Percentiles rank a stretch among this genome's conserved stretches.
These are phyloP conservation scores for Leccinum subgranulosum DNA, from an alignment of 768 basidiomycete genomes.

Conservation along the genomic window DNA sequence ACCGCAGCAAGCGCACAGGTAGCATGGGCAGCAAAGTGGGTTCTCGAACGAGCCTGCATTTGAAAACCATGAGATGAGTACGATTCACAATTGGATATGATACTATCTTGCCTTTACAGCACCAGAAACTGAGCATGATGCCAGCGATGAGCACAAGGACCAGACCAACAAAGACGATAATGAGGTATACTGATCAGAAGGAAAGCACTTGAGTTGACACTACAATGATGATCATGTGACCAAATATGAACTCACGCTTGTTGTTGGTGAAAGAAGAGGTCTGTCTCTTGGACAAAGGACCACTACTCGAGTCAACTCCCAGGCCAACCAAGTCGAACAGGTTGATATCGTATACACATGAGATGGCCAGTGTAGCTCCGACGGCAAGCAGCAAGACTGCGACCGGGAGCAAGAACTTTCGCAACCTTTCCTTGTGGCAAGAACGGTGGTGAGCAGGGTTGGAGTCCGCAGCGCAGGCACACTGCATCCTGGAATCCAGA, in stretches of 20 bases:
- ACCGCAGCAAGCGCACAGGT: slow-evolving; percentile 70
- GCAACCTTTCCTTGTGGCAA: slow-evolving; percentile 32
- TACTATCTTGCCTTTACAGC: slow-evolving; percentile 47
- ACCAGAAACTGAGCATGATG: slow-evolving; percentile 63
- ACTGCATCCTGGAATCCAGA: slow-evolving; percentile 15
- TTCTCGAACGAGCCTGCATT: slow-evolving; percentile 53
- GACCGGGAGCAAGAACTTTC: slow-evolving; percentile 35
- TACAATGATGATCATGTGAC: background rate
- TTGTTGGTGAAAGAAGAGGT: slow-evolving; percentile 33
- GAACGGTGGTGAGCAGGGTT: slow-evolving; percentile 25
- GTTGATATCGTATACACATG: slow-evolving; percentile 29
- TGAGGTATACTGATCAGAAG: slow-evolving; percentile 49
- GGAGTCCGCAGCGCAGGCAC: slow-evolving; percentile 19
- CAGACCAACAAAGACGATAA: slow-evolving; percentile 63
- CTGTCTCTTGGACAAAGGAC: slow-evolving; percentile 27
- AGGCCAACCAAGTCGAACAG: slow-evolving; percentile 20
- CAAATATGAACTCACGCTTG: slow-evolving; percentile 37
- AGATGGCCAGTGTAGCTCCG: slow-evolving; percentile 30
- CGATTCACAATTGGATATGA: background rate
- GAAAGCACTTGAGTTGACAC: background rate
- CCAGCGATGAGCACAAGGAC: slow-evolving; percentile 51
- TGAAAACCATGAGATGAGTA: background rate
- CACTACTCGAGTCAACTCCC: slow-evolving; percentile 31
- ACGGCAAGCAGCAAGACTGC: slow-evolving; percentile 32
- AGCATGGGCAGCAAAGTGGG: slow-evolving; percentile 67